These are phyloP conservation scores for Xylariaceae sp. DNA, from an alignment of 2,329 filamentous ascomycete genomes.

Conservation along the genomic window DNA sequence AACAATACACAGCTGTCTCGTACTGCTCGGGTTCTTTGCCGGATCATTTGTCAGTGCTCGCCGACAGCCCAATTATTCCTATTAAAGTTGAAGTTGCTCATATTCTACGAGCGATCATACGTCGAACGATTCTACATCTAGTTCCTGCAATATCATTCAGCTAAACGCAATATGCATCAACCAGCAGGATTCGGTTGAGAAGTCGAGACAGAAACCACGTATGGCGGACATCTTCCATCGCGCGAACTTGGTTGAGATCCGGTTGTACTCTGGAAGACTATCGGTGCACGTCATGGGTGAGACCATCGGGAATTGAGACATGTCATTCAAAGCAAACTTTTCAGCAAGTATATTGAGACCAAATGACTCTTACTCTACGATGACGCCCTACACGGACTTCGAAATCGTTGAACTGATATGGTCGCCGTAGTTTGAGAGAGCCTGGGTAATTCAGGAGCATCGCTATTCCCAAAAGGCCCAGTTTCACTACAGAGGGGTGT, in stretches of 20 bases:
- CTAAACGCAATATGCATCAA: constrained; percentile 2
- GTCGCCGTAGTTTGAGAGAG: constrained; percentile 4
- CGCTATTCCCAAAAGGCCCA: neutral
- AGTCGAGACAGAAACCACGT: neutral
- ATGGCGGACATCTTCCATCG: neutral
- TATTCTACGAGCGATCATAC: neutral
- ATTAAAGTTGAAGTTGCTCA: neutral
- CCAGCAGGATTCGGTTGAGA: neutral
- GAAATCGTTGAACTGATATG: constrained; percentile 1
- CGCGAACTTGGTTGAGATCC: neutral
- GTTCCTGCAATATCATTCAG: neutral
- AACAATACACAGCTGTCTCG: neutral
- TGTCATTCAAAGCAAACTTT: neutral
- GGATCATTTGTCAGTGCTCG: neutral
- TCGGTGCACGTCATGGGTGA: neutral
- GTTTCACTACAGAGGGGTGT: neutral
- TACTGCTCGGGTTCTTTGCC: neutral
- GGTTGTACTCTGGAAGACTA: neutral
- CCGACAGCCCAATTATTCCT: neutral
- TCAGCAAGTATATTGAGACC: neutral
- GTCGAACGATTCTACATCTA: too few species aligned
- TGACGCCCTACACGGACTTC: neutral
- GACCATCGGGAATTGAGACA: neutral
- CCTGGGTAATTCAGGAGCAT: constrained; percentile 1
- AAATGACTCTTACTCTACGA: neutral